These are phyloP conservation scores for Carnegiea gigantea DNA, from an alignment of 179 eudicot genomes.

Conservation along the genomic window DNA sequence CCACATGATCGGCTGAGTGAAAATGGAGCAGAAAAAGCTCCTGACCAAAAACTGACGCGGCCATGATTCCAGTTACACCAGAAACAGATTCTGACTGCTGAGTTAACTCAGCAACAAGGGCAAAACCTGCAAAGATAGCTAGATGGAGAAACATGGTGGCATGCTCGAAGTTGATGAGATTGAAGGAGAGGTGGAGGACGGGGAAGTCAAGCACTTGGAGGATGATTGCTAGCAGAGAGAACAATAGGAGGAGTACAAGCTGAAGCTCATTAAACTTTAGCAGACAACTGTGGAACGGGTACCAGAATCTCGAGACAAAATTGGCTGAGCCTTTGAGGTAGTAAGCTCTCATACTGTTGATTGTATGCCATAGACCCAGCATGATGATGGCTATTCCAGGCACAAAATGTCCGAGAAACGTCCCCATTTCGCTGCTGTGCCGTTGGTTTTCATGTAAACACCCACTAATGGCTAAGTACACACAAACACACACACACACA, in stretches of 20 bases:
- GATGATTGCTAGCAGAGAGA: constrained; percentile 57
- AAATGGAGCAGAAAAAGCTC: constrained; percentile 77
- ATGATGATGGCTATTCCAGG: constrained; percentile 72
- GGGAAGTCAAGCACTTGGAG: constrained; percentile 58
- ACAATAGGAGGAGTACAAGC: constrained; percentile 55
- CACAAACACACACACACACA: too few relatives aligned
- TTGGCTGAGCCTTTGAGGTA: constrained; percentile 43
- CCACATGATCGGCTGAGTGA: constrained; percentile 86
- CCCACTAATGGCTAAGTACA: background rate
- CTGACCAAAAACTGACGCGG: constrained; percentile 67
- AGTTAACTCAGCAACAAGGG: constrained; percentile 49
- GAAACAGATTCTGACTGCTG: constrained; percentile 39
- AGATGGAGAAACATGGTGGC: constrained; percentile 87
- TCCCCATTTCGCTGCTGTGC: constrained; percentile 51
- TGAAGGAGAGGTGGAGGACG: constrained; percentile 39
- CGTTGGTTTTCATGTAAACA: constrained; percentile 8
- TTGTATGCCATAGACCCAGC: constrained; percentile 75
- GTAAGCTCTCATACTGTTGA: constrained; percentile 52
- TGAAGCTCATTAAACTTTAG: constrained; percentile 49
- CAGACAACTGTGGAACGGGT: constrained; percentile 46
- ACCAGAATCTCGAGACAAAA: constrained; percentile 57
- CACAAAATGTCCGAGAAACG: constrained; percentile 66
- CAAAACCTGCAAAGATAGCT: constrained; percentile 54
- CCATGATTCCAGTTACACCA: constrained; percentile 56
- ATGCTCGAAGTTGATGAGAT: constrained; percentile 75